Evolutionary conservation across 371 early-diverging fungal genomes (phyloP), one percentile per base, ranked within the genome.

Genomic region (Mucor racemosus): DNA sequence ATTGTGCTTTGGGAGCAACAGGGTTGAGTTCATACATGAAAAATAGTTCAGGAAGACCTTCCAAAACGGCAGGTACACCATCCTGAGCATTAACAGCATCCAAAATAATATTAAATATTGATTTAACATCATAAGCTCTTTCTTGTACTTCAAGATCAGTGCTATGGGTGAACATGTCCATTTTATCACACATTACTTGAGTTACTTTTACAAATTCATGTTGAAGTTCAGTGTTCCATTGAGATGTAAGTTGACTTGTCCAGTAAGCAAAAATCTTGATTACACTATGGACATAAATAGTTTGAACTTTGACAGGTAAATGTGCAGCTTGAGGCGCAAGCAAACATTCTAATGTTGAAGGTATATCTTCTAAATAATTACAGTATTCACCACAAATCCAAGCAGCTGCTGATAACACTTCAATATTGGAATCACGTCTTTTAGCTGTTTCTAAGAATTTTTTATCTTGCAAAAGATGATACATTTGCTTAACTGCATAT

Each of bases 371-470:
- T 35, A 85, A 57, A 46, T 68, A 82, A 67, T 84, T 79, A 78
- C 91, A 90, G 72, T 93, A 95, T 75, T 97, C 97, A 39, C 97
- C 97, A 44, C 90, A 83, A 38, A 96, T 89, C 90, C 94, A 97
- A 1, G 95, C 95, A 8, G 97, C 95, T 11, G 94, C 94, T 39
- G 89, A 85, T 14, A 97, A 73, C 0, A 96, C 91, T 65, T 88
- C 86, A 15, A 90, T 80, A 67, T 94, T 92, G 9, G 92, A 86
- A 56, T 86, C 85, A 31, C 88, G 85, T 34, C 80, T 78, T 26
- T 78, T 84, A 5, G 83, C 85, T 10, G 90, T 84, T 26, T 90
- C 84, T 14, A 93, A 73, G 44, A 94, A 76, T 31, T 72, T 73
- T 9, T 76, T 76, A 68, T 94, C 89, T 33, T 84, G 85, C 9